Evolutionary conservation across 345 rosid species (phyloP).

Genomic region (Microcos paniculata): DNA sequence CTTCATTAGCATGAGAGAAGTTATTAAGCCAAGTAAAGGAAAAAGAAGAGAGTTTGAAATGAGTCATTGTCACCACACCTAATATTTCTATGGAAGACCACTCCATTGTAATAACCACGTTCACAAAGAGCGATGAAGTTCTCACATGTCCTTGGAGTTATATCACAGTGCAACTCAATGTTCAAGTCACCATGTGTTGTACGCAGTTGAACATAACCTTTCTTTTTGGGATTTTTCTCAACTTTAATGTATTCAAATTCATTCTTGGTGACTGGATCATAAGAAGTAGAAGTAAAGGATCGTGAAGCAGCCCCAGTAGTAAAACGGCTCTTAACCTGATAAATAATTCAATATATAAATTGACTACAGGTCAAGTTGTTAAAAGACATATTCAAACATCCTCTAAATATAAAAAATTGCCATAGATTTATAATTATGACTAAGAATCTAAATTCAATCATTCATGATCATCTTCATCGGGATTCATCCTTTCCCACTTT

Average conservation of each 20-base stretch:
- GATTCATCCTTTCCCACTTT: neutral
- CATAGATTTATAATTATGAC: neutral
- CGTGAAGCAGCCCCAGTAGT: conserved; percentile 96
- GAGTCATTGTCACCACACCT: conserved; percentile 38
- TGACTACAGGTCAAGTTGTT: neutral
- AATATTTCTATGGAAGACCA: conserved; percentile 76
- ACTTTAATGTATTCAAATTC: conserved; percentile 83
- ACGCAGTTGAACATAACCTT: conserved; percentile 89
- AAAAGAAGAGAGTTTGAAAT: neutral
- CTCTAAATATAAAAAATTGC: neutral
- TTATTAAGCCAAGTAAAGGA: neutral
- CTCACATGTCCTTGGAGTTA: conserved; percentile 89
- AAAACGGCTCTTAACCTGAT: conserved; percentile 80
- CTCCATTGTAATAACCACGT: conserved; percentile 78
- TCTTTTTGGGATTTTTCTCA: conserved; percentile 91
- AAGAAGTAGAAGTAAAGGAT: conserved; percentile 89
- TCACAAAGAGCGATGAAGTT: conserved; percentile 89
- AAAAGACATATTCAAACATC: conserved; percentile 3
- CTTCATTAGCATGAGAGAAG: conserved; percentile 7
- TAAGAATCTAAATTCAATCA: conserved; percentile 14
- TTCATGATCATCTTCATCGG: neutral
- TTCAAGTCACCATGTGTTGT: conserved; percentile 92
- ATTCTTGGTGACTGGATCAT: conserved; percentile 83
- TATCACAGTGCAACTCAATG: conserved; percentile 91
- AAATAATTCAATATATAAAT: conserved; percentile 20